Conservation (phyloP, 257 asterid genomes). For the Ajuga chamaepitys region DNA sequence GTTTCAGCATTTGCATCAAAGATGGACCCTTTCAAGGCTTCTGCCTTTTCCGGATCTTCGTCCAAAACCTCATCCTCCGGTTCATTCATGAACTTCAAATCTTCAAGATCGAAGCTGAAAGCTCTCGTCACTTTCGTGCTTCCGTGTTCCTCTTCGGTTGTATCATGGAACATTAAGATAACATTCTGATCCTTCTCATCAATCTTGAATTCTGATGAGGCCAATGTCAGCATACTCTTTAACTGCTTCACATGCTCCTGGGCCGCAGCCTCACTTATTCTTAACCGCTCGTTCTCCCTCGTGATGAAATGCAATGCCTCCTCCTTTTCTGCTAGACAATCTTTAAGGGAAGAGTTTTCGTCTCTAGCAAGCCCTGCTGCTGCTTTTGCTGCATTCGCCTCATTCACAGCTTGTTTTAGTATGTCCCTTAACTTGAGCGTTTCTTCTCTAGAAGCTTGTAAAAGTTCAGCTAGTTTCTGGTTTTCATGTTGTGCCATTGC, state of each 20-base stretch:
- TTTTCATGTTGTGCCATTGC: slow-evolving; percentile 44
- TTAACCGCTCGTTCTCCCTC: slow-evolving; percentile 55
- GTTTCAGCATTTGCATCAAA: slow-evolving; percentile 48
- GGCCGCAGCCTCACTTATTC: slow-evolving; percentile 56
- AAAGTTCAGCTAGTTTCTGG: slow-evolving; percentile 28
- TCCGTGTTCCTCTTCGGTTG: not conserved
- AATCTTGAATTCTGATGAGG: slow-evolving; percentile 30
- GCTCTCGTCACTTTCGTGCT: slow-evolving; percentile 6
- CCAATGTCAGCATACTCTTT: slow-evolving; percentile 47
- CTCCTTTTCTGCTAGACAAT: slow-evolving; percentile 52
- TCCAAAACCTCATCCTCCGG: slow-evolving; percentile 19
- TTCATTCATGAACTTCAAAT: slow-evolving; percentile 41
- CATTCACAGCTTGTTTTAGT: slow-evolving; percentile 69
- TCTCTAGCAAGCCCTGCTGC: slow-evolving; percentile 69
- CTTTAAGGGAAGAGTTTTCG: slow-evolving; percentile 62
- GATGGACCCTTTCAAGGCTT: slow-evolving; percentile 60
- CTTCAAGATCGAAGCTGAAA: slow-evolving; percentile 47
- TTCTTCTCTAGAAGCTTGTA: slow-evolving; percentile 62
- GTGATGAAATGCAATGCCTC: slow-evolving; percentile 53
- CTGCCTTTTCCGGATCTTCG: slow-evolving; percentile 58
- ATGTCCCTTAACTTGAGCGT: slow-evolving; percentile 54
- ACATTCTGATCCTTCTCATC: slow-evolving; percentile 28
- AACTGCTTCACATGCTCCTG: slow-evolving; percentile 54
- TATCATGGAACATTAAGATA: slow-evolving; percentile 22
- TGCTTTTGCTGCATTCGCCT: slow-evolving; percentile 72